Evolutionary conservation across 1,139 yeast species (phyloP), one percentile per base, ranked within the genome.

Genomic region (Blastobotrys ciferrii): DNA sequence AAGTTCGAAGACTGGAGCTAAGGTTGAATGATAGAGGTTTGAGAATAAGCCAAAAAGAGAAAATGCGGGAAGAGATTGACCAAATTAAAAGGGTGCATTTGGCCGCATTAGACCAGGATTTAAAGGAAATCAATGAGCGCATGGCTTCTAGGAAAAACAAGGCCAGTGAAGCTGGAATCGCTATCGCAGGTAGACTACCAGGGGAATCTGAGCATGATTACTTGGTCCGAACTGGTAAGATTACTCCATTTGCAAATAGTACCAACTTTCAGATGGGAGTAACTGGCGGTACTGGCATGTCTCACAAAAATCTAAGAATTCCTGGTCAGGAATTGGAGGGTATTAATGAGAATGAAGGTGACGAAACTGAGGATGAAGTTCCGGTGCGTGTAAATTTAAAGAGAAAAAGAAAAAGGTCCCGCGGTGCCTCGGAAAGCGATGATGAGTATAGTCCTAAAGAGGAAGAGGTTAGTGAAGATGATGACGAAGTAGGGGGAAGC

Each of bases 191-290:
- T 12, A 63, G 69, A 51, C 70, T 78, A 4, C 80, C 85, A 0
- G 86, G 79, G 18, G 98, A 92, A 62, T 69, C 87, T 0, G 87
- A 86, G 58, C 80, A 80, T 50, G 98, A 91, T 47, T 92, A 69
- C 62, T 72, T 92, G 53, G 78, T 92, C 0, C 74, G 98, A 55
- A 91, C 91, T 0, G 99, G 99, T 37, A 84, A 88, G 63, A 81
- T 89, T 50, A 92, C 99, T 0, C 98, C 98, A 0, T 92, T 92
- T 71, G 95, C 97, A 9, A 81, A 80, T 38, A 73, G 80, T 15
- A 73, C 76, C 32, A 80, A 77, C 3, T 87, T 87, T 55, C 45
- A 67, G 6, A 56, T 53, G 2, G 49, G 43, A 4, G 53, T 42
- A 9, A 32, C 41, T 2, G n/a, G 25, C 0, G 43, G 39, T 4